Percentiles rank a stretch among this genome's conserved stretches.
These are phyloP conservation scores for Paraphoma sp. DNA, from an alignment of 2,329 filamentous ascomycete genomes.

Conservation along the genomic window DNA sequence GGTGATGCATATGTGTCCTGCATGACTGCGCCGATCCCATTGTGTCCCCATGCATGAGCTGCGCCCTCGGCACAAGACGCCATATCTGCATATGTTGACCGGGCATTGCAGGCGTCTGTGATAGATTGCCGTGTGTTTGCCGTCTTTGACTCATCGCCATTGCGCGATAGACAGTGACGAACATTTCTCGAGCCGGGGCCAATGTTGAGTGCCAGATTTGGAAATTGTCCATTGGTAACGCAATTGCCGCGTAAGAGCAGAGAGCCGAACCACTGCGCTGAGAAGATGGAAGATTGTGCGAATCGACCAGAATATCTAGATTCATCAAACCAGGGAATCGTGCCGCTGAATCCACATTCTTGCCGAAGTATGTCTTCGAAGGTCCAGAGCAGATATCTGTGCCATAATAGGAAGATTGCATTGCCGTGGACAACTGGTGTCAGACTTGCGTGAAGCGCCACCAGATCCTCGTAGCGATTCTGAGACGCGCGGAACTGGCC, in stretches of 20 bases:
- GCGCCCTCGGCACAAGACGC: constrained; percentile 36
- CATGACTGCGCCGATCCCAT: constrained; percentile 45
- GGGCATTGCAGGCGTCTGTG: constrained; percentile 35
- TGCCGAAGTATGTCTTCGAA: constrained; percentile 51
- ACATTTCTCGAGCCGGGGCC: constrained; percentile 36
- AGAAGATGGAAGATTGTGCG: constrained; percentile 38
- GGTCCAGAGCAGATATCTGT: constrained; percentile 51
- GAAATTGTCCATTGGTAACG: constrained; percentile 42
- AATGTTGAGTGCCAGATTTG: constrained; percentile 36
- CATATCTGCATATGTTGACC: constrained; percentile 35
- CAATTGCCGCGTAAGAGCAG: constrained; percentile 34
- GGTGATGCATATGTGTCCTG: constrained; percentile 41
- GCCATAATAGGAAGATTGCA: constrained; percentile 51
- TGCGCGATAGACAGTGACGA: constrained; percentile 40
- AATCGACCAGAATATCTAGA: constrained; percentile 38
- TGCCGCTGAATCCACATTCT: constrained; percentile 51
- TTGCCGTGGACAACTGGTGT: constrained; percentile 42
- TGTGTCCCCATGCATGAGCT: constrained; percentile 45
- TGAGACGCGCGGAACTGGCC: constrained; percentile 30
- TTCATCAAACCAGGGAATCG: constrained; percentile 49
- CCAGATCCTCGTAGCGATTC: constrained; percentile 45
- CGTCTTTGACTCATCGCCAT: constrained; percentile 31
- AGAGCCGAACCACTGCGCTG: constrained; percentile 31
- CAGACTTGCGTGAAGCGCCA: constrained; percentile 41
- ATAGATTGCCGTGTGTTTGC: constrained; percentile 33